Evolutionary conservation across 176 grass and related monocot genomes (phyloP).

Genomic region (Thalia dealbata): DNA sequence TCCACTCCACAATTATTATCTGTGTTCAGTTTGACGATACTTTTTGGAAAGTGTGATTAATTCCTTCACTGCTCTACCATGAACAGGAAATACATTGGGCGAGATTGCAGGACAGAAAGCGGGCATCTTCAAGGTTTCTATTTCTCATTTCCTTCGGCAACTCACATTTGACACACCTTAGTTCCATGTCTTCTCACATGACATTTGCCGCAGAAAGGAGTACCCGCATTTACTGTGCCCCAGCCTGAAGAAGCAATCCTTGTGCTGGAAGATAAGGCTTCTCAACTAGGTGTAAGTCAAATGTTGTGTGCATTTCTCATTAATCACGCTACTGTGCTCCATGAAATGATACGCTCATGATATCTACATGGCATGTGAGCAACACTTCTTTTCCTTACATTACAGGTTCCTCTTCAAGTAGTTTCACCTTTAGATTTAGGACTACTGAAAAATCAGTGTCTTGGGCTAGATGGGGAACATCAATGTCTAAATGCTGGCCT

Average conservation of each 20-base stretch:
- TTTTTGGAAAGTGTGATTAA: background rate
- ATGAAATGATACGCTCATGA: background rate
- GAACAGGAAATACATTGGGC: slow-evolving; percentile 60
- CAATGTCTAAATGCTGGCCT: slow-evolving; percentile 81
- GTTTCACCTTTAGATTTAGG: slow-evolving; percentile 48
- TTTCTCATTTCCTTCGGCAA: background rate
- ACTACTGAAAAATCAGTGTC: slow-evolving; percentile 51
- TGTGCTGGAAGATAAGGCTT: slow-evolving; percentile 60
- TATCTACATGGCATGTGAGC: background rate
- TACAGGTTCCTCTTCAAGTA: slow-evolving; percentile 66
- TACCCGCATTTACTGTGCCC: slow-evolving; percentile 61
- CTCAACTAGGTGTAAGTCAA: slow-evolving; percentile 67
- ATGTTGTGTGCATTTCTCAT: background rate
- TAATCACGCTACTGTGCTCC: background rate
- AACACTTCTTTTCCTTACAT: background rate
- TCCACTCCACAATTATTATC: background rate
- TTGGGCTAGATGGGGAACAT: slow-evolving; percentile 78
- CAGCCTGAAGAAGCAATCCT: slow-evolving; percentile 85
- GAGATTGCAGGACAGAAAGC: slow-evolving; percentile 78
- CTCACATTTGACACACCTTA: slow-evolving; percentile 3
- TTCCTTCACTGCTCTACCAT: slow-evolving; percentile 11
- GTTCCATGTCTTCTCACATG: background rate
- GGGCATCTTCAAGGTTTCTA: slow-evolving; percentile 67
- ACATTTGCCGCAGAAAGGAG: slow-evolving; percentile 48
- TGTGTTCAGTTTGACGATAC: background rate